phyloP scores from a whole-genome alignment of 306 rosid species.

The Castanea sativa region DNA sequence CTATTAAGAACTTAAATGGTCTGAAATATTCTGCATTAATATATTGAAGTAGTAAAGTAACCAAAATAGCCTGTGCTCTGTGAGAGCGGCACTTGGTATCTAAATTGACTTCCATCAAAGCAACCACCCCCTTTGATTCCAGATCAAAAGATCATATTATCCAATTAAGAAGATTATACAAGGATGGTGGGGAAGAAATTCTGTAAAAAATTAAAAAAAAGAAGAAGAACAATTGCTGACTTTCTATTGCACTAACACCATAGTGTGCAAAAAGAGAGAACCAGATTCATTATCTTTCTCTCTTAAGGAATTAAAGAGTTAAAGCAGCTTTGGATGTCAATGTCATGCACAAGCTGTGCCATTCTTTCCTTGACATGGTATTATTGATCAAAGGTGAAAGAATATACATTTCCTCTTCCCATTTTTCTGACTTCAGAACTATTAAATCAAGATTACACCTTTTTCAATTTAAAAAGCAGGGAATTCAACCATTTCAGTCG shows the following conservation, averaged over 20 bases:
- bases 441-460: no score
- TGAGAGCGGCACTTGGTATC: not conserved
- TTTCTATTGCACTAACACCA: slow-evolving; percentile 21
- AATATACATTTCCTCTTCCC: no score
- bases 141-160: not conserved
- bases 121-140: not conserved
- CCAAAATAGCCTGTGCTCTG: not conserved
- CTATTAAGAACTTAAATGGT: not conserved
- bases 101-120: not conserved
- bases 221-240: slow-evolving; percentile 12
- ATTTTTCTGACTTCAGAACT: no score
- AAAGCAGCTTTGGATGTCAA: slow-evolving; percentile 18
- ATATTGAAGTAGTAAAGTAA: no score
- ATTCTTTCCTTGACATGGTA: not conserved
- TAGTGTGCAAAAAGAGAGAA: slow-evolving; percentile 35
- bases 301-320: slow-evolving; percentile 21
- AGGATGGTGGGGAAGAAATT: not conserved
- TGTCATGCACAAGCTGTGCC: not conserved
- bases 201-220: not conserved
- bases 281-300: slow-evolving; percentile 34
- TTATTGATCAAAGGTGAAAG: not conserved
- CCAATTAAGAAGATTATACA: not conserved
- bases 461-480: not conserved
- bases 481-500: not conserved
- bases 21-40: not conserved